Evolutionary conservation across 176 grass and related monocot species (phyloP).

Genomic region (Lolium perenne): DNA sequence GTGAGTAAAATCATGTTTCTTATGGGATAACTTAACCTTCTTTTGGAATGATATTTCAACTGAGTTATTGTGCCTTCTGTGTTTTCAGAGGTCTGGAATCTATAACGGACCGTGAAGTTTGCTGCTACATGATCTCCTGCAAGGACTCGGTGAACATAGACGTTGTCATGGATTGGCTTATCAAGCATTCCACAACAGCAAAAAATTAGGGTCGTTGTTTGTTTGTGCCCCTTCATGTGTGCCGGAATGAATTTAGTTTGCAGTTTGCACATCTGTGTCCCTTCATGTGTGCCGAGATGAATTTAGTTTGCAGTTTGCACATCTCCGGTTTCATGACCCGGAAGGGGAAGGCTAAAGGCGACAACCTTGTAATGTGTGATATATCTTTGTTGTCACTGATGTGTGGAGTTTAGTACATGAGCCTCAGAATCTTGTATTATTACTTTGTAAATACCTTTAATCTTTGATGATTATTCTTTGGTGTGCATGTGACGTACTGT

Average conservation of each 20-base stretch:
- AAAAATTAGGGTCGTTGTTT: constrained; percentile 46
- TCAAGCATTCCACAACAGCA: constrained; percentile 93
- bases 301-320: constrained; percentile 45
- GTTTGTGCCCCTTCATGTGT: constrained; percentile 44
- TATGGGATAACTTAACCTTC: background rate
- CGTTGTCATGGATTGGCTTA: constrained; percentile 92
- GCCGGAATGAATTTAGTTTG: constrained; percentile 47
- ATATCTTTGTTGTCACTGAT: constrained; percentile 34
- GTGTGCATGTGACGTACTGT: constrained; percentile 1
- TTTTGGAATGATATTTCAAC: constrained; percentile 39
- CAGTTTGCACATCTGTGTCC: constrained; percentile 42
- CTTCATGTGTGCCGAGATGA: constrained; percentile 44
- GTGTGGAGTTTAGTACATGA: constrained; percentile 31
- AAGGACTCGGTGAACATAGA: constrained; percentile 99
- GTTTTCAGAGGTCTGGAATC: constrained; percentile 70
- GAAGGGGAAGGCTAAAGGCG: constrained; percentile 28
- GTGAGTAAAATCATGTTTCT: constrained; percentile 56
- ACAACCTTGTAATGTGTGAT: constrained; percentile 46
- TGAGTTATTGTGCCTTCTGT: constrained; percentile 19
- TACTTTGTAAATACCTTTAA: constrained; percentile 68
- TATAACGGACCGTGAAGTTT: constrained; percentile 89
- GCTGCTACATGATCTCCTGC: constrained; percentile 98
- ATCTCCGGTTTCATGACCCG: constrained; percentile 38
- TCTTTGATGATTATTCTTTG: constrained; percentile 43
- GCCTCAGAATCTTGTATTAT: constrained; percentile 32